Evolutionary conservation across 225 moss, liverwort and hornwort genomes (phyloP), one percentile per base, ranked within the genome.

Genomic region (Sphagnum tenellum): DNA sequence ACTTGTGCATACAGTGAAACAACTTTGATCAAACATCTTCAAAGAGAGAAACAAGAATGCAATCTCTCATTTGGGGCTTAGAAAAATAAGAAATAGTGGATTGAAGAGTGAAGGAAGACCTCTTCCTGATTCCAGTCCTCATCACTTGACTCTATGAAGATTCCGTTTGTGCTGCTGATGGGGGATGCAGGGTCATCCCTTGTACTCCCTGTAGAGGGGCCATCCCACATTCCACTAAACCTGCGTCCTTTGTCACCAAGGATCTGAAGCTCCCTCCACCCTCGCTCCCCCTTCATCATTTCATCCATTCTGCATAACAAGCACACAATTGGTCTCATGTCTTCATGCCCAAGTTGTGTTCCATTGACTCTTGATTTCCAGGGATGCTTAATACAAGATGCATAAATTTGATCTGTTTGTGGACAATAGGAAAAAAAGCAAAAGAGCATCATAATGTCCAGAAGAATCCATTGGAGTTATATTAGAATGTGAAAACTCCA

Each of bases 231-330:
- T 46, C 47, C 63, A 13, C 63, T 10, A 55, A 47, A 47, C 66
- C 47, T 73, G 66, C 59, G 66, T 44, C 8, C 53, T 66, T 69
- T 69, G 47, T 78, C 72, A 12, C 71, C 69, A 74, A 84, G 68
- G 45, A 67, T 49, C 73, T 80, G 60, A 67, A 84, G 71, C 61
- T 84, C 84, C 73, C 64, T 73, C 70, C 69, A 80, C 57, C 84
- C 80, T 69, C 3, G 80, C 66, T 73, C 77, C 56, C 84, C 84
- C 59, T 77, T 77, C 84, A 84, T 84, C 84, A 84, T 84, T 75
- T 80, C 84, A 75, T 84, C 84, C 84, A 84, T 84, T 63, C 84
- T 84, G 68, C 29, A 29, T 29, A 29, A 29, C 29, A 29, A 29
- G 29, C 29, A 29, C 29, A 0, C 29, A 29, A 29, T 29, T 29